phyloP scores from a whole-genome alignment of 768 basidiomycete genomes.

The Phylloporus sp. region DNA sequence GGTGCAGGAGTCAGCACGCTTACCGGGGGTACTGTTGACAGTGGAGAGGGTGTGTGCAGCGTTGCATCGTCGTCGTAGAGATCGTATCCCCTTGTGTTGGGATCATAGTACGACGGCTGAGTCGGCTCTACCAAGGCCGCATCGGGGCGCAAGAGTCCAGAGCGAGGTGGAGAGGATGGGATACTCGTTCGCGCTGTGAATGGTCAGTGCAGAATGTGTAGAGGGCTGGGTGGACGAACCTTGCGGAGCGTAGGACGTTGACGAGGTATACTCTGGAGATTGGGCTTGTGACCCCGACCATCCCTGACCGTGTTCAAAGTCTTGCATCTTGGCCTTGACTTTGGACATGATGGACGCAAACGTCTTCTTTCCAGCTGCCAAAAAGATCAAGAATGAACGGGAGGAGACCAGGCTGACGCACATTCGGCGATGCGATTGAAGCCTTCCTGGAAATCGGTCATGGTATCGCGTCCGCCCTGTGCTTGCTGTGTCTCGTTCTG shows the following conservation, averaged over 20 bases:
- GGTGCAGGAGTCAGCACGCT: background rate
- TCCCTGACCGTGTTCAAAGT: constrained; percentile 54
- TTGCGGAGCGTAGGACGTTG: constrained; percentile 1
- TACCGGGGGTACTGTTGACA: background rate
- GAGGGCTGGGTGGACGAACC: constrained; percentile 5
- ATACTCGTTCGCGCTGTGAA: constrained; percentile 7
- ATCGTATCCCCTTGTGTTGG: constrained; percentile 31
- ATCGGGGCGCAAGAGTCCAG: constrained; percentile 1
- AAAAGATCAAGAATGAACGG: background rate
- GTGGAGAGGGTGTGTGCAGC: background rate
- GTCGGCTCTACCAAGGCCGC: background rate
- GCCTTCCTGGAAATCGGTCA: constrained; percentile 70
- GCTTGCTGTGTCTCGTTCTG: constrained; percentile 6
- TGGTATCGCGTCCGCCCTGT: constrained; percentile 42
- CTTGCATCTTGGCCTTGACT: constrained; percentile 81
- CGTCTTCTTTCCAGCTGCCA: constrained; percentile 71
- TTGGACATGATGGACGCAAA: constrained; percentile 68
- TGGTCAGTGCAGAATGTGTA: background rate
- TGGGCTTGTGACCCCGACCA: constrained; percentile 12
- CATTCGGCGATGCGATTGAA: constrained; percentile 76
- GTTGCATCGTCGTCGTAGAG: constrained; percentile 18
- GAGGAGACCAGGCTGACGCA: constrained; percentile 33
- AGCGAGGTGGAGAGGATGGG: constrained; percentile 12
- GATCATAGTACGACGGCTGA: constrained; percentile 34
- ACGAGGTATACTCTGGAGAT: background rate